These are phyloP conservation scores for Venturia asperata DNA, from an alignment of 2,329 filamentous ascomycete genomes.

Conservation along the genomic window DNA sequence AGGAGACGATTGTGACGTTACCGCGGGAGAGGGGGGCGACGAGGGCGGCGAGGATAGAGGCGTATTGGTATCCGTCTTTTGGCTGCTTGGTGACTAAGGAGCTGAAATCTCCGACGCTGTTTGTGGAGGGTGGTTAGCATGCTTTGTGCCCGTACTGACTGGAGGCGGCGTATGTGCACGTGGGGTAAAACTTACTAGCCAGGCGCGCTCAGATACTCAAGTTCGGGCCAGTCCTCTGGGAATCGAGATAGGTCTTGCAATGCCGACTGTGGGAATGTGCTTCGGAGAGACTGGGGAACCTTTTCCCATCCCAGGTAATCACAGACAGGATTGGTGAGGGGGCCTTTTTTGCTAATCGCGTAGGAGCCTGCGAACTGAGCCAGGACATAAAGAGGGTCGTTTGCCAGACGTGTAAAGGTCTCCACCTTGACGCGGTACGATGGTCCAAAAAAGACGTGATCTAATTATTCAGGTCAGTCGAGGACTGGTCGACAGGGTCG, in stretches of 20 bases:
- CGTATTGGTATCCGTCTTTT: conserved; percentile 29
- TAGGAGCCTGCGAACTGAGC: neutral
- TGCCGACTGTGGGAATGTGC: conserved; percentile 20
- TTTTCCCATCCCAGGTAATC: conserved; percentile 26
- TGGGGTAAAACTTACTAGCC: conserved; percentile 20
- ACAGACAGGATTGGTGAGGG: conserved; percentile 23
- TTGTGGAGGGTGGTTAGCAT: neutral
- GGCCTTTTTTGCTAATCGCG: conserved; percentile 19
- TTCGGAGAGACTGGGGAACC: conserved; percentile 23
- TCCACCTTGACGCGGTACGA: conserved; percentile 24
- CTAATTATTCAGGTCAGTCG: conserved; percentile 1
- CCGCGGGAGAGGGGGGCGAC: conserved; percentile 32
- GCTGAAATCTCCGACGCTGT: conserved; percentile 22
- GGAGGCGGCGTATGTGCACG: neutral
- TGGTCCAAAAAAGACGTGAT: conserved; percentile 33
- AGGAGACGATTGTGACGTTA: conserved; percentile 28
- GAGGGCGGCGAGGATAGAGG: conserved; percentile 28
- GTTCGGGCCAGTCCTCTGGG: conserved; percentile 32
- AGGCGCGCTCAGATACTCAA: conserved; percentile 27
- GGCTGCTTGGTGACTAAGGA: conserved; percentile 24
- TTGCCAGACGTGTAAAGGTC: conserved; percentile 18
- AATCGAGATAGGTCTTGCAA: conserved; percentile 23
- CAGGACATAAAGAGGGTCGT: conserved; percentile 8
- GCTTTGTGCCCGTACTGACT: too few relatives aligned
- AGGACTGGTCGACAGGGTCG: too few relatives aligned